Evolutionary conservation across 768 basidiomycete genomes (phyloP).

Genomic region (Daedalea quercina): DNA sequence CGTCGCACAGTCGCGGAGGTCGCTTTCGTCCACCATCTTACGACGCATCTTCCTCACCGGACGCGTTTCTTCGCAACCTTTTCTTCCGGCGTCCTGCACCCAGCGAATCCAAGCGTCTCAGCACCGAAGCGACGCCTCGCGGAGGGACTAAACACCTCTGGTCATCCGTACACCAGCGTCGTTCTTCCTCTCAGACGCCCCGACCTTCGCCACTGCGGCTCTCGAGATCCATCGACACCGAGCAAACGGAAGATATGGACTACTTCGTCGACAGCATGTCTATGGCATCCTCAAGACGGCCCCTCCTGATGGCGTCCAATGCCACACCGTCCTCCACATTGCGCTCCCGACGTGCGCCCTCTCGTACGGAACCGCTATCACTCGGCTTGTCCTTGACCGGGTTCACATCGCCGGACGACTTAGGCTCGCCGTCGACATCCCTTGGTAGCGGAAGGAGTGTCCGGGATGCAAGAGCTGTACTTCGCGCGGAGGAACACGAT

Average conservation of each 20-base stretch:
- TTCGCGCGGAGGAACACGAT: slow-evolving; percentile 9
- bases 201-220: slow-evolving; percentile 2
- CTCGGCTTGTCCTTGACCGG: slow-evolving; percentile 1
- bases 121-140: slow-evolving; percentile 12
- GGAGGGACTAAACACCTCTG: slow-evolving; percentile 4
- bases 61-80: slow-evolving; percentile 16
- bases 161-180: slow-evolving; percentile 7
- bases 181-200: slow-evolving; percentile 12
- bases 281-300: slow-evolving; percentile 19
- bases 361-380: slow-evolving; percentile 13
- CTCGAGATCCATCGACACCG: neutral
- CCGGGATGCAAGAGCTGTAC: neutral
- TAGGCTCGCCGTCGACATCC: slow-evolving; percentile 7
- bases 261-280: slow-evolving; percentile 15
- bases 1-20: slow-evolving; percentile 15
- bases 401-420: slow-evolving; percentile 7
- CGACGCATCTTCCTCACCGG: slow-evolving; percentile 10
- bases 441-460: neutral
- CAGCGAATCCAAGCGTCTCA: slow-evolving; percentile 7
- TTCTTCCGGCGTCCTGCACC: slow-evolving; percentile 19
- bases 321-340: slow-evolving; percentile 15
- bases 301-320: slow-evolving; percentile 3
- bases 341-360: slow-evolving; percentile 14
- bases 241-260: slow-evolving; percentile 13
- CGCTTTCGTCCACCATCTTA: slow-evolving; percentile 8